A percentile compares a stretch with the other conserved stretches of the same genome.
These are phyloP conservation scores for Syzygium aqueum DNA, from an alignment of 345 rosid genomes.

Conservation along the genomic window DNA sequence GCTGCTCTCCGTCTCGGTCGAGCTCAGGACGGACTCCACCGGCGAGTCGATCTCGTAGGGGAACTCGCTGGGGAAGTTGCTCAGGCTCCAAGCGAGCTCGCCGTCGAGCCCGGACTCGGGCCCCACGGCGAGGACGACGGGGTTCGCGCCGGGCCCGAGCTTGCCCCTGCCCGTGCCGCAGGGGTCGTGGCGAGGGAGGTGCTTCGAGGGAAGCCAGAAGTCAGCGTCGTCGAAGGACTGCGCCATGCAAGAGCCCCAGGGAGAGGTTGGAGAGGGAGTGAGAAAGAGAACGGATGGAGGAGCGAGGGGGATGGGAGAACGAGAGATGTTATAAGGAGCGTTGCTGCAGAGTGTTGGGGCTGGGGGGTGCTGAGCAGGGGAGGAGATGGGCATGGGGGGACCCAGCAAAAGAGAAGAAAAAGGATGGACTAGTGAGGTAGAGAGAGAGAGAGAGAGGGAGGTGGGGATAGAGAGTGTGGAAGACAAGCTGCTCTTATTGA, in stretches of 20 bases:
- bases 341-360: neutral
- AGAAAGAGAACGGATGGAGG: neutral
- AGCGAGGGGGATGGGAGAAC: neutral
- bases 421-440: neutral
- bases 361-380: neutral
- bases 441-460: neutral
- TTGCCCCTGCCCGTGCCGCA: constrained; percentile 6
- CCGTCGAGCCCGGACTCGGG: constrained; percentile 5
- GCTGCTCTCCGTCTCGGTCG: constrained; percentile 51
- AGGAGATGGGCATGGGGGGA: constrained; percentile 7
- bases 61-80: constrained; percentile 42
- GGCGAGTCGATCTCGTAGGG: constrained; percentile 62
- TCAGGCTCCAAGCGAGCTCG: neutral
- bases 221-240: constrained; percentile 19
- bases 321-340: neutral
- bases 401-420: constrained; percentile 9
- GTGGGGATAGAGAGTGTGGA: constrained; percentile 17
- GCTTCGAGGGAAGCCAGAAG: constrained; percentile 13
- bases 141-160: neutral
- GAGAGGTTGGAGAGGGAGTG: neutral
- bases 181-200: constrained; percentile 19
- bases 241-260: constrained; percentile 23
- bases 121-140: neutral
- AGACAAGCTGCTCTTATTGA: constrained; percentile 50
- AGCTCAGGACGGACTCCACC: constrained; percentile 33